Percentiles rank a stretch among this genome's conserved stretches.
These are phyloP conservation scores for Saccharum officinarum DNA, from an alignment of 176 grass and related monocot genomes.

Conservation along the genomic window DNA sequence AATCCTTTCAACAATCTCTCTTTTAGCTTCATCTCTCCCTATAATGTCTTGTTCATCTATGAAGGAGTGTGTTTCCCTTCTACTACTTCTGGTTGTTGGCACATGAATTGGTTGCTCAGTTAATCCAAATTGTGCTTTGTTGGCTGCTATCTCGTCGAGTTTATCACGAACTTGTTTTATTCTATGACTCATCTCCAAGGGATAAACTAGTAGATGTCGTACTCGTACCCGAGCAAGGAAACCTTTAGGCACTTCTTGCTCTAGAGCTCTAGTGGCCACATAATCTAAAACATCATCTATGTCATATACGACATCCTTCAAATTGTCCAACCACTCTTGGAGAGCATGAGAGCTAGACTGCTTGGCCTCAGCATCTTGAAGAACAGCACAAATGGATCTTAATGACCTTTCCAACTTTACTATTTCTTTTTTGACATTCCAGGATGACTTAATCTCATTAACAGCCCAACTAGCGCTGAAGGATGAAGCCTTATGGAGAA, in stretches of 20 bases:
- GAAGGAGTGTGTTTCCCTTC: not conserved
- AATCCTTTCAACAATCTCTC: not conserved
- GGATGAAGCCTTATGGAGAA: not conserved
- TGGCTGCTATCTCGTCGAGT: constrained; percentile 2
- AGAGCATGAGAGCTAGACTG: not conserved
- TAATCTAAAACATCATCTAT: constrained; percentile 28
- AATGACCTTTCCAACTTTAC: not conserved
- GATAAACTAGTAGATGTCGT: not conserved
- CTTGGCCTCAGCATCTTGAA: not conserved
- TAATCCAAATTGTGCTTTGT: not conserved
- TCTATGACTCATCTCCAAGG: not conserved
- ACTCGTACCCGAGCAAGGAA: not conserved
- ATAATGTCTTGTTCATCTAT: not conserved
- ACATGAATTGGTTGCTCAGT: not conserved
- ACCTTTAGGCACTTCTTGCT: not conserved
- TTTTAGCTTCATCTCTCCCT: not conserved
- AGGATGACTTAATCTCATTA: not conserved
- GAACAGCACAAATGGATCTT: constrained; percentile 5
- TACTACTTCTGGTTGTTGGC: not conserved
- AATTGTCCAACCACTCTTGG: not conserved
- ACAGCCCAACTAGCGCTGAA: not conserved
- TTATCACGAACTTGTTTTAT: constrained; percentile 14
- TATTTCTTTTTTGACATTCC: not conserved
- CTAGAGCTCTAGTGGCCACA: not conserved
- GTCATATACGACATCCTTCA: constrained; percentile 26